Evolutionary conservation across 1,284 basidiomycete species (phyloP), one percentile per base, ranked within the genome.

Genomic region (Leccinum pachyderme): DNA sequence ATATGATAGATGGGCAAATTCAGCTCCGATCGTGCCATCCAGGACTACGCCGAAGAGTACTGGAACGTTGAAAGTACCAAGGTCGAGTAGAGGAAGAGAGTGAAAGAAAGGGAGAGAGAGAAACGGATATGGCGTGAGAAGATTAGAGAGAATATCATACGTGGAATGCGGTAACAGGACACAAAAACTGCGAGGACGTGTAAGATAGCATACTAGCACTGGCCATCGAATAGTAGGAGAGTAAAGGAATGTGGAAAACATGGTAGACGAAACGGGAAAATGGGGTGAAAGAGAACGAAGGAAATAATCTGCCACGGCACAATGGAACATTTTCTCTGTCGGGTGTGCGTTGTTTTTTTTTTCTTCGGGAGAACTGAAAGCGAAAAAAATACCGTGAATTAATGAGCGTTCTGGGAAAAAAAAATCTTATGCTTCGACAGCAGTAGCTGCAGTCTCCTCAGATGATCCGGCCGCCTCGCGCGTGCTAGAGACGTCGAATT

Each of bases 21-120:
- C 77, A 92, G 91, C 71, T 92, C 90, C 43, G 94, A 96, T 70
- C 83, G 94, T 54, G 91, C 91, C 3, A 94, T 95, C 65, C 83
- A 86, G 63, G 90, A 93, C 70, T 95, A 95, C 63, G 93, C 92
- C 2, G 84, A 91, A 72, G 86, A 84, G 63, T 88, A 84, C 71
- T 88, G 87, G 86, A 88, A 87, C 69, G 76, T 89, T 47, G 86
- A 88, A 64, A 71, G 73, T 48, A 63, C 63, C 61, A 75, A 70
- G 51, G 60, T 77, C 39, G 58, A 70, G 47, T 68, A 57, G 52
- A 35, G 22, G 47, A 39, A 22, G 27, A 47, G 37, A 8, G 25
- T 18, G 29, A n/a, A 13, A 28, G 27, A 18, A 25, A 37, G 9
- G 48, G 43, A 29, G 12, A 11, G 5, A 11, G 29, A 11, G 5